Evolutionary conservation across 768 basidiomycete genomes (phyloP), one percentile per base, ranked within the genome.

Genomic region (Termitomyces sp.): DNA sequence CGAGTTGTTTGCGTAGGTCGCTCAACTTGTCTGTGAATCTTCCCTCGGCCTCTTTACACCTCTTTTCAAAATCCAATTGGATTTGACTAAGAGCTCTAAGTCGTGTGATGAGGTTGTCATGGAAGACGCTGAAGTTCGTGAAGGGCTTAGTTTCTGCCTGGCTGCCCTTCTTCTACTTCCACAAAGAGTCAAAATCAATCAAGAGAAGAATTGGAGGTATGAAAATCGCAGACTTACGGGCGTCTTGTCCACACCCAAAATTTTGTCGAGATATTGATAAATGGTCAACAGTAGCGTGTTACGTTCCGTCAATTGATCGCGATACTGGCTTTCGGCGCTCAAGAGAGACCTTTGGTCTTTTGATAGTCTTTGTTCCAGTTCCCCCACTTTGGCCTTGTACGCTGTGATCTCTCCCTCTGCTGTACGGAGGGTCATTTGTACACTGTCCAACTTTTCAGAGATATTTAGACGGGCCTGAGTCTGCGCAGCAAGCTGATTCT

Each of bases 221-320:
- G 34, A 42, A 11, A 42, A 44, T 54, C 14, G 28, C 54, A 35
- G 19, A 76, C 88, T 62, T 62, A 92, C 89, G 39, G 88, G 85
- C 0, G 87, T 88, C 76, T 88, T 91, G 66, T 94, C 91, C 21
- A 91, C 86, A 0, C 94, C 94, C 17, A 95, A 76, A 61, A 97
- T 93, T 76, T 89, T 91, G 64, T 97, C 95, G 79, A 96, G 82
- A 67, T 95, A 94, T 72, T 97, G 94, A 69, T 93, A 97, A 27
- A 97, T 91, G 8, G 92, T 93, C 63, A 97, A 75, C 52, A 98
- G 73, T 30, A 98, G 76, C 25, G 93, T 94, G 68, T 94, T 97
- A 55, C 94, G 78, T 76, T 98, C 96, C 17, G 92, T 94, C 34
- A 96, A 70, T 72, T 98, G 95, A 71, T 96, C 91, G 27, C 94